Conservation (phyloP, 345 rosid species). For the Euphorbia lathyris region DNA sequence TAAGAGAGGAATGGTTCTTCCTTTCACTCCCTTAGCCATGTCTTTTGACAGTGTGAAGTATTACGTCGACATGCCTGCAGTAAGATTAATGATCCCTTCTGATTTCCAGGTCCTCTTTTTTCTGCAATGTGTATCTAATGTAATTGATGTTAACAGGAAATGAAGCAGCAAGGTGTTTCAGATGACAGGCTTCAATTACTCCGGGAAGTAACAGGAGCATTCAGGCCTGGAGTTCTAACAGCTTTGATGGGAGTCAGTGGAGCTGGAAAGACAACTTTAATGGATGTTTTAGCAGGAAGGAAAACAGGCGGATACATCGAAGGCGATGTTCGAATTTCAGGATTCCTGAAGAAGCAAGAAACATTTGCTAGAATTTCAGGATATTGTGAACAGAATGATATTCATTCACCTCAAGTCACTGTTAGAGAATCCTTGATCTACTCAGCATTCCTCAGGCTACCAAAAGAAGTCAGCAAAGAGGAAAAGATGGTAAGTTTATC, state of each 20-base stretch:
- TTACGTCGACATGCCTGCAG: constrained; percentile 79
- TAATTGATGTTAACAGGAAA: constrained; percentile 36
- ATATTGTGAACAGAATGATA: constrained; percentile 61
- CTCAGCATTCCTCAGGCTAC: constrained; percentile 41
- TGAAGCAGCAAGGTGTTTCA: constrained; percentile 33
- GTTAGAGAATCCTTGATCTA: constrained; percentile 47
- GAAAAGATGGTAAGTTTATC: constrained; percentile 13
- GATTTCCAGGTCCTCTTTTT: neutral
- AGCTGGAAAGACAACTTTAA: constrained; percentile 68
- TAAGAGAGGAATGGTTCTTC: constrained; percentile 80
- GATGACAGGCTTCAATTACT: constrained; percentile 56
- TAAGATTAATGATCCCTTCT: constrained; percentile 29
- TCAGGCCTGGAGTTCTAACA: constrained; percentile 61
- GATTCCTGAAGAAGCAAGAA: constrained; percentile 53
- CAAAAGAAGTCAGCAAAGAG: constrained; percentile 23
- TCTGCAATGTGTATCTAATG: neutral
- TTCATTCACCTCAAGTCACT: constrained; percentile 59
- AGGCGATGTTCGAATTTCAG: constrained; percentile 52
- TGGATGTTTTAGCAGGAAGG: constrained; percentile 70
- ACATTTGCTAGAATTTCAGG: constrained; percentile 60
- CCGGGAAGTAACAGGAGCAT: constrained; percentile 44
- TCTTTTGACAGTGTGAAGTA: constrained; percentile 63
- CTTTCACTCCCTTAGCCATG: constrained; percentile 78
- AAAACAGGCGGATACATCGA: constrained; percentile 48
- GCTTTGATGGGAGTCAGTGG: constrained; percentile 74